Evolutionary conservation across 208 protist genomes (phyloP), one percentile per base, ranked within the genome.

Genomic region (Leishmania guyanensis): DNA sequence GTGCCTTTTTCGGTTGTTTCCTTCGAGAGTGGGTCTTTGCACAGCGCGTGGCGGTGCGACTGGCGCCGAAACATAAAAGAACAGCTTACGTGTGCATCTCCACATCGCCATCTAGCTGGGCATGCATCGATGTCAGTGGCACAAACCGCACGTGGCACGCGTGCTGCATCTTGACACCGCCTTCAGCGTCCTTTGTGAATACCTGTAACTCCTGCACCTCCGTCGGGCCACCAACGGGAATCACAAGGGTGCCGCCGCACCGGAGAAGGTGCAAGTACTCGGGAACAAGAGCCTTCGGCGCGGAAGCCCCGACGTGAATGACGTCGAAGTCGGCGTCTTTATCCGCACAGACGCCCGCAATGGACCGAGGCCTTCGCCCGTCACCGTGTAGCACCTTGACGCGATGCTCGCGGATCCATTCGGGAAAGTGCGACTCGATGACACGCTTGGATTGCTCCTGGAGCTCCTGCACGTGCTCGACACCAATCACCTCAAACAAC

Each of bases 271-370:
- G 66, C 62, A 93, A 36, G 50, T 95, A 89, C 79, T 70, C 66
- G 33, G 87, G 76, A 39, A 88, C 88, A 29, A 95, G 83, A 17
- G 65, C 39, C 66, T 86, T 68, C 33, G 71, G 81, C 9, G 83
- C 91, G 4, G 95, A 93, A 22, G 95, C 95, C 43, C 95, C 95
- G 29, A 98, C 95, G 78, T 98, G 95, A 78, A 98, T 96, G n/a
- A 94, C 85, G 77, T 97, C 90, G 84, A 95, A 98, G 56, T 48
- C 65, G 33, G 62, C 46, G 14, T 46, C 60, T 20, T 29, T 60
- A 0, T 68, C 83, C 36, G 51, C 78, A 3, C 60, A 69, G 0
- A 77, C 68, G 5, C 75, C 77, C 20, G 80, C 83, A 17, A 88
- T 66, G 10, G 75, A 69, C 14, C 83, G 84, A 20, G 86, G 77